Evolutionary conservation across 768 basidiomycete species (phyloP), one percentile per base, ranked within the genome.

Genomic region (Suillus spraguei): DNA sequence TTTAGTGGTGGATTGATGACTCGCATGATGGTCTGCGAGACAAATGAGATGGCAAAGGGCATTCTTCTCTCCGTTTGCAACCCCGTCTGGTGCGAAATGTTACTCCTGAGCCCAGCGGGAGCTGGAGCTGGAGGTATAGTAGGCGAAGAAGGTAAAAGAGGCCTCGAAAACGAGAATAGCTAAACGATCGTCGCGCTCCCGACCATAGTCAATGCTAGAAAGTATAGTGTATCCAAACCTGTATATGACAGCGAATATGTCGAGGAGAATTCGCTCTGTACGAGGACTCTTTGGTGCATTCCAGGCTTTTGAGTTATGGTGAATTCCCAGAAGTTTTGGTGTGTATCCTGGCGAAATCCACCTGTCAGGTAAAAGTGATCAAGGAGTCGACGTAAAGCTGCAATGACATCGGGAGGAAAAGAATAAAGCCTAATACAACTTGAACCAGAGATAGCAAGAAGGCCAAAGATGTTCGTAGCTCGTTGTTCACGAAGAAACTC

Each of bases 1-100:
- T 87, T 83, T 36, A 92, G 81, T 17, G 91, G 91, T n/a, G 91
- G 90, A 35, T 84, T 81, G 61, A 92, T 86, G 60, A 92, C 91
- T 59, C 90, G 87, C 77, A 92, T 81, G 60, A 84, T 66, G 3
- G 86, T 91, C 38, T 83, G 80, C 39, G 88, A 91, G 17, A 85
- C 68, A 71, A 92, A 92, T 17, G 91, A 92, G 42, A 92, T 77
- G 2, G 88, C 91, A 72, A 92, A 92, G 5, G 88, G 86, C 42
- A 78, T 72, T 63, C 79, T 78, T 66, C 73, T 80, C 41, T 67
- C 66, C 33, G 67, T 72, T 63, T 68, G 76, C 56, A 68, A 24
- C 72, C 68, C 70, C 33, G 71, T 69, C 50, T 73, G 79, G 4
- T 83, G 79, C 32, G 77, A 78, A 28, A 77, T 61, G 39, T 74